These are phyloP conservation scores for Penicillium crystallinum DNA, from an alignment of 495 filamentous ascomycete species.

Conservation along the genomic window DNA sequence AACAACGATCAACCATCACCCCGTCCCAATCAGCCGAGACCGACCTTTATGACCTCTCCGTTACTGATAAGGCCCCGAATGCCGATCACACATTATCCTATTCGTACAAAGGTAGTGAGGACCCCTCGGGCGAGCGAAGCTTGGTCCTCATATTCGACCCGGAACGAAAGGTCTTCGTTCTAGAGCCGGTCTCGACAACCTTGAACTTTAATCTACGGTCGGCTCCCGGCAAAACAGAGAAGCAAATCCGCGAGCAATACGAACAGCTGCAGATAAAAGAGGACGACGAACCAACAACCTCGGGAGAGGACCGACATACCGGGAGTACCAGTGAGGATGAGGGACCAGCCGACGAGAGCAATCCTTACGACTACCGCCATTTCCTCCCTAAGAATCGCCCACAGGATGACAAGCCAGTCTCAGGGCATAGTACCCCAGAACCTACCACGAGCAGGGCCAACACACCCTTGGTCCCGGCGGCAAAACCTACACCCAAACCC, in stretches of 20 bases:
- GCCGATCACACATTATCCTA: constrained; percentile 42
- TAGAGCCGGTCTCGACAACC: constrained; percentile 46
- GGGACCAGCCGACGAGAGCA: constrained; percentile 45
- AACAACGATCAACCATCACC: constrained; percentile 38
- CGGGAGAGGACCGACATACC: constrained; percentile 37
- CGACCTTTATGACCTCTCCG: constrained; percentile 44
- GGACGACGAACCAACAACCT: constrained; percentile 34
- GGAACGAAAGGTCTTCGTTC: constrained; percentile 43
- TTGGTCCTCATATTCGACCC: constrained; percentile 52
- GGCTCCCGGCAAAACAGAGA: constrained; percentile 42
- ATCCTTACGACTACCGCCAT: constrained; percentile 57
- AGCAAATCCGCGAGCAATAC: constrained; percentile 41
- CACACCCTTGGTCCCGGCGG: constrained; percentile 27
- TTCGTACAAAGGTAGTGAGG: constrained; percentile 47
- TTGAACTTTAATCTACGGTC: constrained; percentile 55
- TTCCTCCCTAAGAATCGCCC: constrained; percentile 44
- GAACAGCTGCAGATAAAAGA: constrained; percentile 41
- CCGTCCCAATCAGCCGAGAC: constrained; percentile 32
- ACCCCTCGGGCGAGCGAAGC: constrained; percentile 36
- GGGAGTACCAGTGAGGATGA: constrained; percentile 38
- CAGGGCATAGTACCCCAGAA: constrained; percentile 37
- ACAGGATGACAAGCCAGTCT: constrained; percentile 32
- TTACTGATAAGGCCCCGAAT: constrained; percentile 45
- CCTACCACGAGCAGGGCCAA: constrained; percentile 30
- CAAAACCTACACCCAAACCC: constrained; percentile 27